Evolutionary conservation across 176 grass and related monocot species (phyloP), one percentile per base, ranked within the genome.

Genomic region (Thalia dealbata): DNA sequence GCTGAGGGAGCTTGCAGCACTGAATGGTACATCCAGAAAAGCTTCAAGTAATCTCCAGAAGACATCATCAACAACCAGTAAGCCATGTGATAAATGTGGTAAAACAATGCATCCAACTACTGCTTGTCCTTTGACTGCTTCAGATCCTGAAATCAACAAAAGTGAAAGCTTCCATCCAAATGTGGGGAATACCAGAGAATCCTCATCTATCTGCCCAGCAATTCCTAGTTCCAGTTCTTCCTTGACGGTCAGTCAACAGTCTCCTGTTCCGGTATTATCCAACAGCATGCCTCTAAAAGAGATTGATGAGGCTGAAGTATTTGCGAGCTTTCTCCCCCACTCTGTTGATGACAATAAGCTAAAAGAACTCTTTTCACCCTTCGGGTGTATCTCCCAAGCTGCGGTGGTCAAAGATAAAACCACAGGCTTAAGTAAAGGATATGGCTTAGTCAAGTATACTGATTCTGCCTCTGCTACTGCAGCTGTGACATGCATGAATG

Each of bases 401-500:
- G 83, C 6, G 61, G 78, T 88, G 67, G 27, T 71, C 30, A 79
- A 67, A 63, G 80, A 85, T 52, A 65, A 83, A 69, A 7, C 41
- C 32, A 80, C 74, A 7, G 27, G 50, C 48, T 80, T 82, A 69
- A 76, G 72, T 28, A 92, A 75, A 59, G 73, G 81, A 79, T 85
- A 71, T 85, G 91, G 87, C 22, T 95, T 95, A 28, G 51, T 90
- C 69, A 77, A 76, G 52, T 95, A 81, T 82, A 72, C 21, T 26
- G 77, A 95, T 81, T 27, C 84, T 58, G 50, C 64, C 3, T 79
- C 28, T 81, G 87, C 91, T 81, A 28, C 77, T 32, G 64, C 73
- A 29, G 91, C 82, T 41, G 67, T 83, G 38, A 54, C 35, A 26
- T 15, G n/a, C 23, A 90, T 95, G 91, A 85, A 95, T 85, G 91